phyloP scores from a whole-genome alignment of 257 asterid species.

The Solanum habrochaites region DNA sequence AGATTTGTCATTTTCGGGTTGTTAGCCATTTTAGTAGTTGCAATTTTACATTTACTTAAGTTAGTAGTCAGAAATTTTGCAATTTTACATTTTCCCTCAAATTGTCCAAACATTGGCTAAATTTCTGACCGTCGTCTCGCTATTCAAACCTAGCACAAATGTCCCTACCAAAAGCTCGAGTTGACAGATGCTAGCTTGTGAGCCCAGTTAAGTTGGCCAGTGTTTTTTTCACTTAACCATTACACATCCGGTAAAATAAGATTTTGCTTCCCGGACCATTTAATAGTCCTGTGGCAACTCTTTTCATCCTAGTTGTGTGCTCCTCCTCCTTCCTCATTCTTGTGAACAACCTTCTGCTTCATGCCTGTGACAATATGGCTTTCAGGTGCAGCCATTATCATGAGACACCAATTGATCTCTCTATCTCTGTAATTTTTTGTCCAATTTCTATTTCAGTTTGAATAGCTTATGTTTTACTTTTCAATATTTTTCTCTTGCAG shows the following conservation, averaged over 20 bases:
- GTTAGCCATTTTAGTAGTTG: not conserved
- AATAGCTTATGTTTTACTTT: not conserved
- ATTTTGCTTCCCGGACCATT: not conserved
- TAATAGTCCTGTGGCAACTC: not conserved
- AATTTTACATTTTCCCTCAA: not conserved
- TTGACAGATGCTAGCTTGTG: not conserved
- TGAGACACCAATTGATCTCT: not conserved
- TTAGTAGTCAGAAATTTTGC: not conserved
- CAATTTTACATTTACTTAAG: not conserved
- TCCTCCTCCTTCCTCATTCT: not conserved
- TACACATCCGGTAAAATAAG: not conserved
- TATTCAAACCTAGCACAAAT: not conserved
- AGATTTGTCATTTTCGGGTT: not conserved
- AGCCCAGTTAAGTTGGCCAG: not conserved
- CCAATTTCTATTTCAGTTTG: not conserved
- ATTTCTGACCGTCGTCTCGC: not conserved
- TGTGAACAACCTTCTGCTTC: not conserved
- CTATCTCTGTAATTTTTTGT: not conserved
- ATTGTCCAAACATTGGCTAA: not conserved
- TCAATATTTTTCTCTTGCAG: constrained; percentile 43
- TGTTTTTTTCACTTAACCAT: not conserved
- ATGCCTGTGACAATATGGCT: not conserved
- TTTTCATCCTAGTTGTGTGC: not conserved
- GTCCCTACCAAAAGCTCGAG: not conserved
- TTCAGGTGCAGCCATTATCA: not conserved